These are phyloP conservation scores for Verbascum thapsus DNA, from an alignment of 257 asterid genomes.

Conservation along the genomic window DNA sequence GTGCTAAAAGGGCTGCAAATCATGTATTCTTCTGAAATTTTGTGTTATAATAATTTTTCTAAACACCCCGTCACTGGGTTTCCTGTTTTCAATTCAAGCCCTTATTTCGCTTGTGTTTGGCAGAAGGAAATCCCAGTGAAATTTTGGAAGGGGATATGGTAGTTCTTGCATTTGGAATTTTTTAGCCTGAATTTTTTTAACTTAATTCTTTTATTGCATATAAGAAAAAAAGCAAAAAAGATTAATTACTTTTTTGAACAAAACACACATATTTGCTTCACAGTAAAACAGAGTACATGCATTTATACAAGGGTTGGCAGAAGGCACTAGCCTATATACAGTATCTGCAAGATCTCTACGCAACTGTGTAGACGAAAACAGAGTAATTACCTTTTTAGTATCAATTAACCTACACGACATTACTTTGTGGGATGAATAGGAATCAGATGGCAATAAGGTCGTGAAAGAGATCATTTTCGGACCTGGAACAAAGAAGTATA, in stretches of 20 bases:
- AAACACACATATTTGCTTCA: no score
- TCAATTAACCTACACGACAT: conserved; percentile 16
- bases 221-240: no score
- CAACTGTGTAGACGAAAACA: no score
- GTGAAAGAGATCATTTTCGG: conserved; percentile 64
- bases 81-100: conserved; percentile 1
- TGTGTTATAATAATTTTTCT: no score
- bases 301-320: no score
- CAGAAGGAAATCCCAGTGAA: conserved; percentile 7
- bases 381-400: no score
- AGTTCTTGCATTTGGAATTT: conserved; percentile 5
- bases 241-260: not conserved
- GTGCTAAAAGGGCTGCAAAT: no score
- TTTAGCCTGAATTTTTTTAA: not conserved
- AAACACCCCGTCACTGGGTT: not conserved
- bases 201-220: not conserved
- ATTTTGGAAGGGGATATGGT: conserved; percentile 18
- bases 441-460: conserved; percentile 77
- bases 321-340: no score
- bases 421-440: conserved; percentile 42
- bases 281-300: no score
- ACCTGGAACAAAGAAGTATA: conserved; percentile 68
- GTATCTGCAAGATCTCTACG: no score
- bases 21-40: no score
- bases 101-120: not conserved